Evolutionary conservation across 2,329 filamentous ascomycete species (phyloP).

Genomic region (Fusarium sp.): DNA sequence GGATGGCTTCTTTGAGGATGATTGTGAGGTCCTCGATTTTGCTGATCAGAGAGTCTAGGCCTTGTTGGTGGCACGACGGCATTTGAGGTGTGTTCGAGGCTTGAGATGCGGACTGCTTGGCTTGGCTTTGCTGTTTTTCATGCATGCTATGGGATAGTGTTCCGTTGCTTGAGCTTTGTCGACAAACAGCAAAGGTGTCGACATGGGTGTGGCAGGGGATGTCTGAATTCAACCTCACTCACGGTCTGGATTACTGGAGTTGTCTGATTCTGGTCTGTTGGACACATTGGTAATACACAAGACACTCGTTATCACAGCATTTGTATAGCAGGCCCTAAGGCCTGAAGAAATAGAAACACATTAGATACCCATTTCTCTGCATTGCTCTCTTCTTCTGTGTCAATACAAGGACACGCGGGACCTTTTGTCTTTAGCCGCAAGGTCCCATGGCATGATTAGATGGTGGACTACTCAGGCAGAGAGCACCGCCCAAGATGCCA

Average conservation of each 20-base stretch:
- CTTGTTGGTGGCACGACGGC: constrained; percentile 2
- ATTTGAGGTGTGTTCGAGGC: constrained; percentile 17
- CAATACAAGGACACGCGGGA: constrained; percentile 10
- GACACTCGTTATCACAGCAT: constrained; percentile 44
- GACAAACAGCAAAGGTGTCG: constrained; percentile 24
- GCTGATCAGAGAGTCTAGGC: constrained; percentile 74
- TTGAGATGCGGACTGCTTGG: constrained; percentile 27
- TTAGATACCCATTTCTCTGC: constrained; percentile 49
- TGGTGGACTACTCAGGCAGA: constrained; percentile 17
- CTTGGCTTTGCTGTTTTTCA: constrained; percentile 41
- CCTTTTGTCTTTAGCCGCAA: not conserved
- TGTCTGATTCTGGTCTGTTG: constrained; percentile 47
- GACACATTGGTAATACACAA: constrained; percentile 45
- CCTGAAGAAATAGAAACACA: constrained; percentile 50
- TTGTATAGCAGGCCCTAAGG: constrained; percentile 34
- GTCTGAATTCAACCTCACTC: constrained; percentile 33
- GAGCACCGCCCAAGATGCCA: constrained; percentile 25
- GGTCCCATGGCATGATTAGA: constrained; percentile 32
- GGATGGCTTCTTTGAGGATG: constrained; percentile 90
- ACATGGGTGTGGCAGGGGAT: constrained; percentile 27
- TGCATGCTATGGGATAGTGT: constrained; percentile 20
- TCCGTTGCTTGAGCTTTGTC: constrained; percentile 27
- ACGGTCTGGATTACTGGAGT: constrained; percentile 40
- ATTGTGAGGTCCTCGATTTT: constrained; percentile 92
- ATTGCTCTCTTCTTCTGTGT: constrained; percentile 31